Conservation (phyloP, 202 grass and related monocot species). For the Alloteropsis angusta region DNA sequence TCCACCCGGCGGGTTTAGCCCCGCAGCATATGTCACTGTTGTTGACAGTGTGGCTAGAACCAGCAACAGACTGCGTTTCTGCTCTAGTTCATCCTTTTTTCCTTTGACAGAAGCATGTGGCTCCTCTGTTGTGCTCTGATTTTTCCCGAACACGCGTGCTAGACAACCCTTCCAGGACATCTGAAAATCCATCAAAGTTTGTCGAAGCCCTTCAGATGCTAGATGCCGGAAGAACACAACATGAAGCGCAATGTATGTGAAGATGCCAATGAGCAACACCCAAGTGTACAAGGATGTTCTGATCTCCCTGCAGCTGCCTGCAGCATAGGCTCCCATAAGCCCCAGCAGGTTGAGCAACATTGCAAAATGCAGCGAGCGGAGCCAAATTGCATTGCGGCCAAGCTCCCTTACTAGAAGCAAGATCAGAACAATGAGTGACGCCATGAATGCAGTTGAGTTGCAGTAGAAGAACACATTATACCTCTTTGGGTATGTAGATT, state of each 20-base stretch:
- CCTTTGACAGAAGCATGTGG: not conserved
- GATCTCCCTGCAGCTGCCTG: slow-evolving; percentile 40
- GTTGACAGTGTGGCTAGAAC: slow-evolving; percentile 4
- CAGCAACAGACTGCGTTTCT: slow-evolving; percentile 8
- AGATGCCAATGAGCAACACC: not conserved
- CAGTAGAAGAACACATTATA: slow-evolving; percentile 54
- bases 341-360: slow-evolving; percentile 42
- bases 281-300: slow-evolving; percentile 1
- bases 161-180: not conserved
- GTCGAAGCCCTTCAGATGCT: not conserved
- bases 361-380: slow-evolving; percentile 27
- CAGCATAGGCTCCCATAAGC: slow-evolving; percentile 58
- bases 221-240: slow-evolving; percentile 14
- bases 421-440: slow-evolving; percentile 46
- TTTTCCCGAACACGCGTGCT: not conserved
- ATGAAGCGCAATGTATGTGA: not conserved
- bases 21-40: slow-evolving; percentile 17
- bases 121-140: not conserved
- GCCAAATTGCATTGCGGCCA: slow-evolving; percentile 11
- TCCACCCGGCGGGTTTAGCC: slow-evolving; percentile 21
- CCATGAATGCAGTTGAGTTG: slow-evolving; percentile 48
- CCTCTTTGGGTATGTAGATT: slow-evolving; percentile 9
- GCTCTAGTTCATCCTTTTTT: slow-evolving; percentile 16
- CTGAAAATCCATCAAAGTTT: slow-evolving; percentile 10
- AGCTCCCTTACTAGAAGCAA: slow-evolving; percentile 35